These are phyloP conservation scores for Chloroidium sp. DNA, from an alignment of 163 green algal genomes.

Conservation along the genomic window DNA sequence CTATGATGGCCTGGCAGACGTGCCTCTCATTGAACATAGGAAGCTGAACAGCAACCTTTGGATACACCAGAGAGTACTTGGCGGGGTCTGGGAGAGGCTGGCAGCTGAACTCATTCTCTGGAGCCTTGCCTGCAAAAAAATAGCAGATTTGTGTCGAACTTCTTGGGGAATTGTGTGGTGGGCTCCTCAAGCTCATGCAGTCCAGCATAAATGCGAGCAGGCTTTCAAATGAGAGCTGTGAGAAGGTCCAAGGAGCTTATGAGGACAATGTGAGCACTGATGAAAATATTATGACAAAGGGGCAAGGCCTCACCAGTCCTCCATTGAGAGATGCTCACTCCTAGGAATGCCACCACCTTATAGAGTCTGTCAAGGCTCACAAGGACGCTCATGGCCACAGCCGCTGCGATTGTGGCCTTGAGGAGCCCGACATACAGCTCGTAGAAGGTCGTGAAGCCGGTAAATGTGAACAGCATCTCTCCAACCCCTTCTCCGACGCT, in stretches of 20 bases:
- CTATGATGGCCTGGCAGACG: conserved; percentile 68
- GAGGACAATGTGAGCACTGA: no score
- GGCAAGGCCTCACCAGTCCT: neutral
- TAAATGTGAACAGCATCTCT: conserved; percentile 26
- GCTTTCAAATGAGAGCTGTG: no score
- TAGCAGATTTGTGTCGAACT: no score
- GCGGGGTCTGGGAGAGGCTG: conserved; percentile 19
- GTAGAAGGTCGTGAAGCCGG: conserved; percentile 23
- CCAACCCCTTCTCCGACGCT: no score
- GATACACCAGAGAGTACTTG: conserved; percentile 24
- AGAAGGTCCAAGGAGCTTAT: no score
- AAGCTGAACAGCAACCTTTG: conserved; percentile 74
- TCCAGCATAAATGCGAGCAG: no score
- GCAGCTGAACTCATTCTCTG: conserved; percentile 19
- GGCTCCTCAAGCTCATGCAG: no score
- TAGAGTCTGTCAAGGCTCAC: conserved; percentile 60
- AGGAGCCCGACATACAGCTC: conserved; percentile 45
- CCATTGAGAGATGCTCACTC: neutral
- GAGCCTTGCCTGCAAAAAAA: conserved; percentile 1
- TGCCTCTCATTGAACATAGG: conserved; percentile 84
- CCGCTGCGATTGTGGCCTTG: conserved; percentile 25
- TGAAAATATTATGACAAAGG: no score
- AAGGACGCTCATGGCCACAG: conserved; percentile 48
- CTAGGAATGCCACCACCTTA: conserved; percentile 43
- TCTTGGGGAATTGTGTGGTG: no score